Base-by-base conservation (phyloP, 108 stramenopile genomes). In the Fragilaria radians region DNA sequence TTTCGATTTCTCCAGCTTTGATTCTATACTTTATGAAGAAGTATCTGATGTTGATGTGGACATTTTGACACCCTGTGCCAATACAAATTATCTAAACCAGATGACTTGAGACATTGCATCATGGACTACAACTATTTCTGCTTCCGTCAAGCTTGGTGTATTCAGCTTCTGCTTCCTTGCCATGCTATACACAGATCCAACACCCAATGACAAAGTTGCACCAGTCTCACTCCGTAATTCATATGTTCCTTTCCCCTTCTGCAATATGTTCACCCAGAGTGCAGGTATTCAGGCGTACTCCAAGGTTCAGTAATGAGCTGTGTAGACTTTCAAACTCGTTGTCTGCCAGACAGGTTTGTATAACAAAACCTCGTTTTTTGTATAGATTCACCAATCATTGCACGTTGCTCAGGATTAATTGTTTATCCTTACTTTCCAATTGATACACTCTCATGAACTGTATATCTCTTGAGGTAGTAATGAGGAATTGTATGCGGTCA, bases 11-110 rank as follows among this genome's bases (percentile, higher is more conserved):
- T 5, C 65, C 74, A 0, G 45, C 24, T 5, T 66, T 23, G 0
- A 73, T 30, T 28, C 57, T 36, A 55, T 81, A 72, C 0, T 47
- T 74, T 18, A 74, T 49, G n/a, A 61, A 77, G 67, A 81, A 81
- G 46, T 77, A 71, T 3, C 70, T 36, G 0, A 74, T 63, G 46
- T 74, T 58, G 29, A 81, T 70, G 63, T 81, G 75, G 1, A 4
- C 14, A 62, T 53, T 18, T 28, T 53, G 7, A 46, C 49, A 2
- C 52, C 52, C 7, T 62, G 61, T 3, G 61, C 61, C 30, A 51
- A 47, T 24, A 62, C 22, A 21, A 62, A 62, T 4, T 51, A 0
- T 5, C 48, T 46, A 3, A 49, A 51, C 61, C 61, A 42, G 9
- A 82, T 52, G 14, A 67, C 54, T 45, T 49, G 33, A 4, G 80